Conservation (phyloP, 192 early-diverging fungal species). For the Linnemannia exigua region DNA sequence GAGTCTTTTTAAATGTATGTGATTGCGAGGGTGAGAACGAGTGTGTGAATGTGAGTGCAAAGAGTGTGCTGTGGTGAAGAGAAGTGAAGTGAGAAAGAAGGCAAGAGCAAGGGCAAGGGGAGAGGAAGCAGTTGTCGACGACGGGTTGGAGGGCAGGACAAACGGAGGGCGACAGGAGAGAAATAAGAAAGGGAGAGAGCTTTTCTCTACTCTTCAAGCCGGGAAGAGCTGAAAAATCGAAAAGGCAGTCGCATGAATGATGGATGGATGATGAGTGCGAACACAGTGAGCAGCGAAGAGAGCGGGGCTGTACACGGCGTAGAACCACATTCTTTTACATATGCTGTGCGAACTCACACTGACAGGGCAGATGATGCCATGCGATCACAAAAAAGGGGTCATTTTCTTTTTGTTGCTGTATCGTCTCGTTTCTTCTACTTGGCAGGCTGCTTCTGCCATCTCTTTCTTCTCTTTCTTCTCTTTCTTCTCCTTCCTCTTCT, state of each 20-base stretch:
- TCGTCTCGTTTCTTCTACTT: background rate
- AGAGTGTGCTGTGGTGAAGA: background rate
- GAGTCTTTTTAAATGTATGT: no score
- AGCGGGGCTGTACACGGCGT: no score
- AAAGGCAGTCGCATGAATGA: background rate
- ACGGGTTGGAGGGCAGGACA: background rate
- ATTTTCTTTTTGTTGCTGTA: background rate
- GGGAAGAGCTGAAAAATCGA: background rate
- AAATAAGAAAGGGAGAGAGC: background rate
- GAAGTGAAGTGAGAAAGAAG: background rate
- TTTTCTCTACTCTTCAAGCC: no score
- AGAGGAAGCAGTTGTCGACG: background rate
- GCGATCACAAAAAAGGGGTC: background rate
- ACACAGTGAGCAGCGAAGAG: no score
- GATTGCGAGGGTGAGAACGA: background rate
- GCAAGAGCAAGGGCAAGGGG: background rate
- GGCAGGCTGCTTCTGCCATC: background rate
- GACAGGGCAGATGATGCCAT: no score
- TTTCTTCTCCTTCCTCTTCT: background rate
- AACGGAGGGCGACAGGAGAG: background rate
- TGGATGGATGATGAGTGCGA: background rate
- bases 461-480: background rate
- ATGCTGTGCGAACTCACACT: no score
- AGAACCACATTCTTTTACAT: no score
- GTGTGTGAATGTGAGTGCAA: background rate